Evolutionary conservation across 805 yeast genomes (phyloP), one percentile per base, ranked within the genome.

Genomic region (Ogataea trehaloabstinens): DNA sequence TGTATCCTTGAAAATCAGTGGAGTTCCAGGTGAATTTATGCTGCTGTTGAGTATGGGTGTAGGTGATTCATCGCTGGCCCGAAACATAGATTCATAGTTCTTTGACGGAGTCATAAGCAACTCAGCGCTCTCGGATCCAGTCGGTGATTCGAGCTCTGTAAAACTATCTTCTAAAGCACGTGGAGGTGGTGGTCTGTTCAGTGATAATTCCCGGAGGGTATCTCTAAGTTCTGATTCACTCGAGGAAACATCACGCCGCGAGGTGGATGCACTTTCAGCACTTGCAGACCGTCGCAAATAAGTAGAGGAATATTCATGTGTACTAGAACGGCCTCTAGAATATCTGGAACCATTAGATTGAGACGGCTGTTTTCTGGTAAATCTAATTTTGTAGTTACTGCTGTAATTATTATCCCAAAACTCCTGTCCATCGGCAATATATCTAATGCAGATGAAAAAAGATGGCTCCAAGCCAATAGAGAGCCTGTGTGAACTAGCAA

Each of bases 371-470:
- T 45, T 34, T 22, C 41, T 36, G n/a, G 40, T 31, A 24, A 63
- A 70, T 27, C 59, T 59, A 13, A 87, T 61, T 30, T 66, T 70
- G 60, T 83, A 87, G 62, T 87, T 87, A 31, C 62, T 57, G 36
- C 56, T 55, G 27, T 62, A 45, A 61, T 87, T 88, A 64, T 85
- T 87, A 59, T 87, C 96, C 95, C 95, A 87, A 53, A 57, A 73
- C 48, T 80, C 89, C 31, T 55, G 51, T 12, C 71, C 71, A 30
- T 63, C 59, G 15, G 77, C 62, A 33, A 56, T 52, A 56, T 76
- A 85, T 38, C 74, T 70, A 29, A 83, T 71, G 52, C 95, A 85
- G 49, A 85, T 64, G 31, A 47, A 40, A 35, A 59, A 49, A 13
- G 37, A 40, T 4, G 62, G 63, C 19, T 42, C 36, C 11, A 24